A percentile compares a stretch with the other conserved stretches of the same genome.
These are phyloP conservation scores for Hypoxylon sp. DNA, from an alignment of 2,329 filamentous ascomycete species.

Conservation along the genomic window DNA sequence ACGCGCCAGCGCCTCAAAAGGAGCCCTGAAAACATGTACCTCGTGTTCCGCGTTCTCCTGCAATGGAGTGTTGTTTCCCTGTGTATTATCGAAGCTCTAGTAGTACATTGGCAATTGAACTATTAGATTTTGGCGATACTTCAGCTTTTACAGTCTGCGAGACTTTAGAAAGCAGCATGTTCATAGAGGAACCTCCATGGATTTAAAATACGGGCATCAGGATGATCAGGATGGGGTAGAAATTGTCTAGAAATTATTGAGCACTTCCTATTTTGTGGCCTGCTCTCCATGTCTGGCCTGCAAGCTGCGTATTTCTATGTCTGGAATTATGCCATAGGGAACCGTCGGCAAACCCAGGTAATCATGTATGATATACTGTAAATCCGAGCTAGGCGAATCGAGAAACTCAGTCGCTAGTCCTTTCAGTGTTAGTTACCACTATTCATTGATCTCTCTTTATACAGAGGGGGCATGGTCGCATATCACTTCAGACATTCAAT, in stretches of 20 bases:
- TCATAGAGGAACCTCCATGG: not conserved
- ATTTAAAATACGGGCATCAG: not conserved
- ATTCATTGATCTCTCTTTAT: not conserved
- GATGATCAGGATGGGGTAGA: not conserved
- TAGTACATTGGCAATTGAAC: not conserved
- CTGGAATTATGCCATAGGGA: too few species aligned
- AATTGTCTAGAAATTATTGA: not conserved
- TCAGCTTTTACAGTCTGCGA: not conserved
- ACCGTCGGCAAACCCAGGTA: not conserved
- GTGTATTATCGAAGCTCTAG: not conserved
- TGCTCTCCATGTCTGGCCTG: not conserved
- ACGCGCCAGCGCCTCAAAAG: too few species aligned
- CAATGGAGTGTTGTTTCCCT: not conserved
- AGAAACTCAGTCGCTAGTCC: not conserved
- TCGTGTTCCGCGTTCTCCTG: not conserved
- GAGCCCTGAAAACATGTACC: not conserved
- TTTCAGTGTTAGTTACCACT: not conserved
- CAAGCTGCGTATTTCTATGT: not conserved
- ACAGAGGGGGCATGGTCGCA: not conserved
- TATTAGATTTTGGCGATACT: not conserved
- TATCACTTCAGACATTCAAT: not conserved
- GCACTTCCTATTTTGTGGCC: not conserved
- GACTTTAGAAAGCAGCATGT: not conserved
- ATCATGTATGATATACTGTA: too few species aligned
- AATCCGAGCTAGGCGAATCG: not conserved